phyloP scores from a whole-genome alignment of 306 rosid species.

The Sophora flavescens region DNA sequence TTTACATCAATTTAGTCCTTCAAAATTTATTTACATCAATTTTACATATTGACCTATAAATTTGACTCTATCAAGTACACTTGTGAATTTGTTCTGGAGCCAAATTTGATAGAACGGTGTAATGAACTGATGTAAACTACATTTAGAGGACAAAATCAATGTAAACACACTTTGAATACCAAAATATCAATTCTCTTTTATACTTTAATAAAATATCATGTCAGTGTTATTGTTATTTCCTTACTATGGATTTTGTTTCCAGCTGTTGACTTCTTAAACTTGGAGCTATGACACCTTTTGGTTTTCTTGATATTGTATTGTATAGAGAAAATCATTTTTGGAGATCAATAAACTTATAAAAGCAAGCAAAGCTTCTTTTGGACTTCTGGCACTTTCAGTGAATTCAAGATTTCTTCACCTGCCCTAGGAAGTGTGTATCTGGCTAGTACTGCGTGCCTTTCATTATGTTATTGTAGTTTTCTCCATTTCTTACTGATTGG shows the following conservation, averaged over 20 bases:
- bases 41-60: background rate
- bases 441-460: conserved; percentile 30
- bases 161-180: conserved; percentile 8
- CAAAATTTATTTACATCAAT: conserved; percentile 11
- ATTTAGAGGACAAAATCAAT: background rate
- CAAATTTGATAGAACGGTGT: background rate
- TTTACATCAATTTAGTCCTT: conserved; percentile 8
- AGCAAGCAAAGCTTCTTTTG: conserved; percentile 43
- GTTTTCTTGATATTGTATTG: conserved; percentile 8
- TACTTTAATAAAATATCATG: background rate
- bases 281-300: conserved; percentile 9
- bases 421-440: conserved; percentile 36
- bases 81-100: background rate
- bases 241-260: conserved; percentile 34
- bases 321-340: conserved; percentile 29
- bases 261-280: background rate
- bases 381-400: conserved; percentile 16
- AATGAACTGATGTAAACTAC: background rate
- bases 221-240: background rate
- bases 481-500: background rate
- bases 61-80: conserved; percentile 3
- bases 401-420: conserved; percentile 42
- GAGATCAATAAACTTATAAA: conserved; percentile 45
- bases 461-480: conserved; percentile 29
- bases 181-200: conserved; percentile 1